Conservation (phyloP, 768 basidiomycete genomes). For the Amanita exitialis region DNA sequence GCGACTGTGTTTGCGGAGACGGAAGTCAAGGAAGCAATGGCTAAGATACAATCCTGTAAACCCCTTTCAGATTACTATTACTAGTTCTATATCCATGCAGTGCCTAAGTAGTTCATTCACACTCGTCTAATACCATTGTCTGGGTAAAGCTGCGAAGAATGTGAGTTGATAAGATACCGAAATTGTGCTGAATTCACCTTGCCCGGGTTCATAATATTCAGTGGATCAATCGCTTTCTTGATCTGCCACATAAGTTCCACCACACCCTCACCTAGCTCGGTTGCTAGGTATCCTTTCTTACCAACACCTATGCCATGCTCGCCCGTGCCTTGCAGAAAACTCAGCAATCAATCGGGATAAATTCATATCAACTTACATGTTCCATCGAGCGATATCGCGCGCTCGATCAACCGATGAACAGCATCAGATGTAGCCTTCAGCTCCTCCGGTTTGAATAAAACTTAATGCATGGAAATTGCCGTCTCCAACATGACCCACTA, state of each 20-base stretch:
- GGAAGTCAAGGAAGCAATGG: slow-evolving; percentile 69
- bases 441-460: slow-evolving; percentile 56
- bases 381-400: slow-evolving; percentile 67
- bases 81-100: not conserved
- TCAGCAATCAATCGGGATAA: not conserved
- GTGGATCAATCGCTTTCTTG: slow-evolving; percentile 71
- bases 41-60: slow-evolving; percentile 45
- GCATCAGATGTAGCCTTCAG: slow-evolving; percentile 41
- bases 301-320: slow-evolving; percentile 87
- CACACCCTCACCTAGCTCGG: slow-evolving; percentile 79
- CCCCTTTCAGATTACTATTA: slow-evolving; percentile 6
- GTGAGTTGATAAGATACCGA: slow-evolving; percentile 5
- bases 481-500: slow-evolving; percentile 77
- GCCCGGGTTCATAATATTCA: slow-evolving; percentile 79
- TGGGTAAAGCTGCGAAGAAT: slow-evolving; percentile 22
- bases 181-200: slow-evolving; percentile 31
- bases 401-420: slow-evolving; percentile 60
- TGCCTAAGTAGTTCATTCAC: not conserved
- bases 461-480: slow-evolving; percentile 48
- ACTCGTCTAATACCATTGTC: slow-evolving; percentile 9
- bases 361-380: slow-evolving; percentile 42
- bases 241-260: slow-evolving; percentile 82
- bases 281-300: slow-evolving; percentile 71
- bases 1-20: slow-evolving; percentile 64
- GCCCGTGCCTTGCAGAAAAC: slow-evolving; percentile 49